These are phyloP conservation scores for Beauveria varroae DNA, from an alignment of 2,329 filamentous ascomycete species.

Conservation along the genomic window DNA sequence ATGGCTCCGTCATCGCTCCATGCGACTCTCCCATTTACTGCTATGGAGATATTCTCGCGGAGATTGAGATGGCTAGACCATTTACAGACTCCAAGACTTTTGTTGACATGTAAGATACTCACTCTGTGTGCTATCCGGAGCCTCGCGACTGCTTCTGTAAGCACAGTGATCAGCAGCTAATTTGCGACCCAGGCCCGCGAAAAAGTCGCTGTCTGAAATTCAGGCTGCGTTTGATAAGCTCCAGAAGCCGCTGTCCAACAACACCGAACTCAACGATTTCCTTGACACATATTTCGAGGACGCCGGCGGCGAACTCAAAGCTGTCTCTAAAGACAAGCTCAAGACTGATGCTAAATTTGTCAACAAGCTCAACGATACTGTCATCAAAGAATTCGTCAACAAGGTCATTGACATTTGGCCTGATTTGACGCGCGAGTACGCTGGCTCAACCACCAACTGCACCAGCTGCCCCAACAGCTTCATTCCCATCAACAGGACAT, in stretches of 20 bases:
- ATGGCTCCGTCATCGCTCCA: conserved; percentile 53
- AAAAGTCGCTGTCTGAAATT: conserved; percentile 50
- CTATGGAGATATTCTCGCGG: conserved; percentile 53
- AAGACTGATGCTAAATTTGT: conserved; percentile 52
- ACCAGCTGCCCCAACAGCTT: conserved; percentile 56
- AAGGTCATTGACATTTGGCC: conserved; percentile 66
- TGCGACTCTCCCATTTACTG: conserved; percentile 64
- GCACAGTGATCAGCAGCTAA: conserved; percentile 14
- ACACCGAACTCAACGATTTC: conserved; percentile 54
- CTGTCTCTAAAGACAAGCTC: conserved; percentile 43
- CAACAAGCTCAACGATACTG: conserved; percentile 46
- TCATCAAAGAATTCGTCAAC: conserved; percentile 51
- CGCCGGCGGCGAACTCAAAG: conserved; percentile 55
- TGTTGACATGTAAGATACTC: conserved; percentile 52
- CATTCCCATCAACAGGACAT: conserved; percentile 58
- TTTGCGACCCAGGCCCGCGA: conserved; percentile 43
- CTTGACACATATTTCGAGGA: conserved; percentile 55
- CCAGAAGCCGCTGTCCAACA: conserved; percentile 53
- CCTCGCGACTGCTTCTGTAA: neutral
- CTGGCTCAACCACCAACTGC: conserved; percentile 43
- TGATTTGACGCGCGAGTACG: conserved; percentile 54
- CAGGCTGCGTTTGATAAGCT: conserved; percentile 53
- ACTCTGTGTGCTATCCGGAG: neutral
- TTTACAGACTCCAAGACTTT: conserved; percentile 65
- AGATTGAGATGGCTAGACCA: conserved; percentile 55